Percentiles rank a stretch among this genome's conserved stretches.
Evolutionary conservation across 371 early-diverging fungal genomes (phyloP).

Genomic region (Mucor plumbeus): DNA sequence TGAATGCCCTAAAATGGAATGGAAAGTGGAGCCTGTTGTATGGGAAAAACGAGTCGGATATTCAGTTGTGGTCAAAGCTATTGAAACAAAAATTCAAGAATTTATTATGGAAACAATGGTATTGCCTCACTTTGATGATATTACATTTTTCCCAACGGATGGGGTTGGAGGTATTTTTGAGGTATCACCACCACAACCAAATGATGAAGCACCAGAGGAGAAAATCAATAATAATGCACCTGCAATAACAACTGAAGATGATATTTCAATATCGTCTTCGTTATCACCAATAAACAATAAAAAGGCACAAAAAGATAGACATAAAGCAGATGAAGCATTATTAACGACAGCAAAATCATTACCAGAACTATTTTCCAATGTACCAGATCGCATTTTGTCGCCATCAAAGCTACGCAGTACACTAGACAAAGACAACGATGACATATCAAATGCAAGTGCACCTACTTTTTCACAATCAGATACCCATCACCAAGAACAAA

Average conservation of each 20-base stretch:
- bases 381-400: slow-evolving; percentile 12
- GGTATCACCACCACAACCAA: slow-evolving; percentile 1
- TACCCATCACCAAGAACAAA: not conserved
- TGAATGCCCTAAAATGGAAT: slow-evolving; percentile 79
- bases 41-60: slow-evolving; percentile 84
- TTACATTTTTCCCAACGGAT: slow-evolving; percentile 76
- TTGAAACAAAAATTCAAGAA: slow-evolving; percentile 84
- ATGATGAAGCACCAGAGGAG: not conserved
- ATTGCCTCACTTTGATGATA: slow-evolving; percentile 92
- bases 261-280: not conserved
- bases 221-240: not conserved
- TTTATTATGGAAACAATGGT: slow-evolving; percentile 83
- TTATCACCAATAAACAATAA: not conserved
- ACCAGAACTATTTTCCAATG: slow-evolving; percentile 35
- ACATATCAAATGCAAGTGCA: not conserved
- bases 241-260: not conserved
- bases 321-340: slow-evolving; percentile 23
- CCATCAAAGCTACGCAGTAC: not conserved
- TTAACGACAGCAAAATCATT: slow-evolving; percentile 33
- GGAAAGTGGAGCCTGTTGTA: slow-evolving; percentile 86
- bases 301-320: slow-evolving; percentile 18
- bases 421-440: not conserved
- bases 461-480: not conserved
- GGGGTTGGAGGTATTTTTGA: slow-evolving; percentile 70
- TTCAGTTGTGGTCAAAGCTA: slow-evolving; percentile 80